Base-by-base conservation (phyloP, 2,329 filamentous ascomycete species). In the Botrytis galanthina region DNA sequence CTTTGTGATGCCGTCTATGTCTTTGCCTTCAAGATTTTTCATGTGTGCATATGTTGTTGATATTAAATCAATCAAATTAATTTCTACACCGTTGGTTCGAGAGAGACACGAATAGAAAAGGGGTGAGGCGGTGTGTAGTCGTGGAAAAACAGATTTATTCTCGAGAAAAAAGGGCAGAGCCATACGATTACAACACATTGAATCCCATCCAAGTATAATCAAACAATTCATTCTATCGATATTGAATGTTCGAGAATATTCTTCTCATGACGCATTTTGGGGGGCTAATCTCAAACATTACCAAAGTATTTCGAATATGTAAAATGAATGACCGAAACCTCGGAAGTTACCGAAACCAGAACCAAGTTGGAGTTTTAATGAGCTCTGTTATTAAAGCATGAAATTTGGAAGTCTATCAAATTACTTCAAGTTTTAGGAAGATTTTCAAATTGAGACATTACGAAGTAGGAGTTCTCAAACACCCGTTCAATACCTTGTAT, bases 161-260 rank as follows among this genome's bases (percentile, higher is more conserved):
- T 63, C 37, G 60, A 42, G 29, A 42, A 44, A n/a, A 54, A 51
- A n/a, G 10, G 20, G 60, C 37, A 42, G 26, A 20, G 9, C 60
- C 22, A 16, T 62, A 42, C 16, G 37, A 29, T 14, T 20, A 63
- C 60, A 29, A 29, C 18, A 51, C 26, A 6, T n/a, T 42, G 37
- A 39, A 26, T 26, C 5, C 26, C 46, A 54, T 48, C 44, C 22
- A 35, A 26, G 6, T 32, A 57, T 42, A 57, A 57, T 42, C 22
- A 42, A 22, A 22, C 39, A n/a, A 10, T 57, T 32, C 44, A 48
- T 12, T 42, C 35, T 57, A 29, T 29, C n/a, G 37, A 68, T 54
- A 57, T 59, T 59, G 66, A 42, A 59, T 69, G 35, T 69, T 69
- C 66, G 51, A 69, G 66, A 69, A 69, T 57, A 57, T 68, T 54